Conservation (phyloP, 148 eudicot genomes). For the Amaranthus cruentus region DNA sequence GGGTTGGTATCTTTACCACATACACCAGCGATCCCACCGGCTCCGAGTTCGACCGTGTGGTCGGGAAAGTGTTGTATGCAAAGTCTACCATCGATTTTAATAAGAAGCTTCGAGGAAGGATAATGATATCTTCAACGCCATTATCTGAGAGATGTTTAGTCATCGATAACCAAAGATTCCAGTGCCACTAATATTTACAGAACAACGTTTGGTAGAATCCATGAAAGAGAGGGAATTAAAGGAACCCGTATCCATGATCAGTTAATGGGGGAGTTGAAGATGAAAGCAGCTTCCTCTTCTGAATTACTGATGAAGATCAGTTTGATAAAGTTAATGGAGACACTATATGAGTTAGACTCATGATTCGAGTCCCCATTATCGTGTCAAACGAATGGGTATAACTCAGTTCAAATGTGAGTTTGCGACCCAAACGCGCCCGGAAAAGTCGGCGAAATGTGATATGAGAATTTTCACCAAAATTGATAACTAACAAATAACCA, state of each 20-base stretch:
- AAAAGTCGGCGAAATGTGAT: no score
- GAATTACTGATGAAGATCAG: no score
- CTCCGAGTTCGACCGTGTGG: conserved; percentile 81
- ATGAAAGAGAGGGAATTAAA: conserved; percentile 27
- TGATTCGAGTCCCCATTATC: no score
- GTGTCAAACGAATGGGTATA: no score
- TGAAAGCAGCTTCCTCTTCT: no score
- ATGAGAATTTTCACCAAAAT: no score
- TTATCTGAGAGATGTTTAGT: conserved; percentile 62
- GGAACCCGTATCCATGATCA: not conserved
- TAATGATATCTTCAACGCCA: conserved; percentile 67
- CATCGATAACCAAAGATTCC: conserved; percentile 83
- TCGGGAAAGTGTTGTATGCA: conserved; percentile 54
- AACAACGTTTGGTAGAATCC: conserved; percentile 53
- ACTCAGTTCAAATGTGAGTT: no score
- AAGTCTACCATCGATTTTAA: conserved; percentile 64
- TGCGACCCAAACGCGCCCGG: no score
- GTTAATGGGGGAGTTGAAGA: no score
- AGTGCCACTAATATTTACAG: conserved; percentile 76
- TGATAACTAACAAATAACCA: no score
- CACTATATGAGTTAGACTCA: no score
- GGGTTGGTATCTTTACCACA: conserved; percentile 71
- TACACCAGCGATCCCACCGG: conserved; percentile 93
- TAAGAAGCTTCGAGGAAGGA: conserved; percentile 66
- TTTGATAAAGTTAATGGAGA: no score